Evolutionary conservation across 768 basidiomycete species (phyloP), one percentile per base, ranked within the genome.

Genomic region (Tylopilus rubrobrunneus): DNA sequence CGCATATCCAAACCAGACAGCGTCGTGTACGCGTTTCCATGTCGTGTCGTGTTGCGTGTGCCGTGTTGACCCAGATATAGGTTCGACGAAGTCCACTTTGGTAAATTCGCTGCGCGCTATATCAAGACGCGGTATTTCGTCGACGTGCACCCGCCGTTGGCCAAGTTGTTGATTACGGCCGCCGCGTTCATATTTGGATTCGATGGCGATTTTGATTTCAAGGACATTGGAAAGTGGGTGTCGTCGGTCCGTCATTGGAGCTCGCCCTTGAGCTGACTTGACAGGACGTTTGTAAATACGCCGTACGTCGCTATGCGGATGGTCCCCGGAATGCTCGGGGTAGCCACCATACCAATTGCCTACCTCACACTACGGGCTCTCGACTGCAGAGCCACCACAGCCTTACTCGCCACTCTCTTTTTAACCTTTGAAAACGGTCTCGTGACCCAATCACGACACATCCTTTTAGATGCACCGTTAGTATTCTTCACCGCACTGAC

Each of bases 71-170:
- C 15, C 15, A 5, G n/a, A 7, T 5, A 23, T 62, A 97, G 95
- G 41, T 98, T 98, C 70, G 96, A 98, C 67, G 96, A 98, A 70
- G 96, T 98, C 0, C 96, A 98, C 69, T 98, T 98, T 69, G 96
- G 96, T 56, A 97, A 97, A 70, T 98, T 98, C 66, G 93, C 96
- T 7, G 79, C 83, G 45, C 90, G 89, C 66, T 98, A 98, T 67
- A 90, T 98, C 78, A 91, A 91, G 76, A 86, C 88, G 37, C 81
- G 85, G 58, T 94, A 92, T 70, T 93, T 89, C 64, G 87, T 89
- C 65, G 97, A 99, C 68, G 96, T 99, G 2, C 97, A 99, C 66
- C 97, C 97, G 1, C 97, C 97, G 4, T 77, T 99, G 17, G 97
- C 97, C 7, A 99, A 98, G 65, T 78, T 99, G 27, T 76, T 99